Percentiles rank a stretch among this genome's conserved stretches.
These are phyloP conservation scores for Psophocarpus tetragonolobus DNA, from an alignment of 306 rosid species.

Conservation along the genomic window DNA sequence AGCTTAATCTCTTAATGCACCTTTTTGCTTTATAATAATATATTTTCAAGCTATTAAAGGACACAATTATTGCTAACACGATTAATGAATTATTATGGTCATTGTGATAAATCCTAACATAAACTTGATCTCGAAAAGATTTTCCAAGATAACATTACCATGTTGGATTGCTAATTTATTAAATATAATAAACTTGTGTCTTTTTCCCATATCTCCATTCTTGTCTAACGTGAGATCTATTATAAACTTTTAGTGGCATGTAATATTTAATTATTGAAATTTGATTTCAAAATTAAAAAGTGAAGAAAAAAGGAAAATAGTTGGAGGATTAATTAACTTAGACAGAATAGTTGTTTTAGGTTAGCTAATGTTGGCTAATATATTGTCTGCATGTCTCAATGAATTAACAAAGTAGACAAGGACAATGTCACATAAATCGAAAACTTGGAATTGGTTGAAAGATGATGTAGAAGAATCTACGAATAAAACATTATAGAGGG, in stretches of 20 bases:
- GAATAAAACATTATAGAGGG: background rate
- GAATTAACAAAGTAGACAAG: conserved; percentile 16
- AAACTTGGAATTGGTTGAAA: conserved; percentile 7
- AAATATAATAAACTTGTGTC: conserved; percentile 43
- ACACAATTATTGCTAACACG: background rate
- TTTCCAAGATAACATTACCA: conserved; percentile 35
- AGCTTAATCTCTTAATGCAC: background rate
- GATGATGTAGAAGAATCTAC: conserved; percentile 33
- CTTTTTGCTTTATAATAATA: background rate
- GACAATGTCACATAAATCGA: conserved; percentile 19
- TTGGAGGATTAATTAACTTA: conserved; percentile 15
- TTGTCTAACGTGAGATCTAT: conserved; percentile 40
- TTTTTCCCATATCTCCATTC: conserved; percentile 42
- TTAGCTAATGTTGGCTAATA: conserved; percentile 10
- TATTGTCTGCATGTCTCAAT: conserved; percentile 25
- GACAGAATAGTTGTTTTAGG: conserved; percentile 18
- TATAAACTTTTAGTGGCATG: conserved; percentile 29
- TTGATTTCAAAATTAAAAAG: background rate
- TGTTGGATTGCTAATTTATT: conserved; percentile 32
- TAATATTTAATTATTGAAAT: conserved; percentile 18
- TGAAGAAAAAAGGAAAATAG: background rate
- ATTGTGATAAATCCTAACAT: background rate
- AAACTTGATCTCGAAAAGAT: conserved; percentile 29
- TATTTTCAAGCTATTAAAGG: background rate
- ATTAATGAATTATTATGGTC: background rate